Evolutionary conservation across 192 early-diverging fungal species (phyloP).

Genomic region (Coemansia sp.): DNA sequence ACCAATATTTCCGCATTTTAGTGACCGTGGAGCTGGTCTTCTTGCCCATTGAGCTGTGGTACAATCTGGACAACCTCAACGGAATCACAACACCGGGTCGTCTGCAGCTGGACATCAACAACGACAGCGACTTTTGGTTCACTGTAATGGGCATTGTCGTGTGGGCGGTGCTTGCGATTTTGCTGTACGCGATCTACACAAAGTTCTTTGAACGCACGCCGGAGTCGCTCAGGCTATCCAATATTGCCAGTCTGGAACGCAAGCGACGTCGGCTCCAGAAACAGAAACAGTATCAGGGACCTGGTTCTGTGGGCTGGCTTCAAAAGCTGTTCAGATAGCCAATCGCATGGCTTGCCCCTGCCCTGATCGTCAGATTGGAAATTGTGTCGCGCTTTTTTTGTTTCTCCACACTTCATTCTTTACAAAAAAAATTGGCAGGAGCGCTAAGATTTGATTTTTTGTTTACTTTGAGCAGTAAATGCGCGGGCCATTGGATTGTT

Average conservation of each 20-base stretch:
- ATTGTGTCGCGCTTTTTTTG: neutral
- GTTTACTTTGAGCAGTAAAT: too few species aligned
- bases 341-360: neutral
- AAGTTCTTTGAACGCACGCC: conserved; percentile 47
- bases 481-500: neutral
- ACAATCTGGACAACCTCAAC: conserved; percentile 45
- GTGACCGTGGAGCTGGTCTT: conserved; percentile 44
- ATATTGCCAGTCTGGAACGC: conserved; percentile 13
- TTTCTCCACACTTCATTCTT: neutral
- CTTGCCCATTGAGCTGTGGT: conserved; percentile 52
- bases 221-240: conserved; percentile 9
- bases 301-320: neutral
- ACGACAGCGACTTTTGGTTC: conserved; percentile 41
- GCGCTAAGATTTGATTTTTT: too few species aligned
- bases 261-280: conserved; percentile 5
- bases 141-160: conserved; percentile 37
- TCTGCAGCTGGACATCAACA: conserved; percentile 22
- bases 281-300: neutral
- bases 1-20: conserved; percentile 44
- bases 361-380: neutral
- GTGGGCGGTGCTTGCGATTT: conserved; percentile 35
- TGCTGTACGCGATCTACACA: conserved; percentile 30
- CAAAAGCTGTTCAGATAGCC: neutral
- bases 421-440: neutral
- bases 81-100: conserved; percentile 38